phyloP scores from a whole-genome alignment of 2,329 filamentous ascomycete genomes.

The Helminthosporium solani region DNA sequence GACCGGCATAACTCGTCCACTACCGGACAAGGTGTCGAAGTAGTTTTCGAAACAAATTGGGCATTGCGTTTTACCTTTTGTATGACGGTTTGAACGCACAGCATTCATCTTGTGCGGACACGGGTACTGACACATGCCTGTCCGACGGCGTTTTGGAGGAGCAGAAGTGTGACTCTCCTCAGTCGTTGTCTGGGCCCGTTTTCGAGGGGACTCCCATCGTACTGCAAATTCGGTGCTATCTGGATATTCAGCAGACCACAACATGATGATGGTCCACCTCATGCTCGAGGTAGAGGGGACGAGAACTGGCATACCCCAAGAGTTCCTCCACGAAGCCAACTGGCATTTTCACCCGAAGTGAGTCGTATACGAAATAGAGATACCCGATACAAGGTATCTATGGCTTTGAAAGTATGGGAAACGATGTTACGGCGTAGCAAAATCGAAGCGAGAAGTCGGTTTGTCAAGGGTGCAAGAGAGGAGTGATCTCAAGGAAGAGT shows the following conservation, averaged over 20 bases:
- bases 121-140: not conserved
- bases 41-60: slow-evolving; percentile 17
- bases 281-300: not conserved
- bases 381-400: too few species aligned
- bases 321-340: not conserved
- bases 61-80: slow-evolving; percentile 7
- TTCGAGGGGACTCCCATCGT: slow-evolving; percentile 1
- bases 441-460: too few species aligned
- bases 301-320: not conserved
- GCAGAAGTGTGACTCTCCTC: not conserved
- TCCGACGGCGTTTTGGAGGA: not conserved
- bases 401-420: too few species aligned
- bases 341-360: not conserved
- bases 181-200: not conserved
- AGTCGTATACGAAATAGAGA: too few species aligned
- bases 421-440: too few species aligned
- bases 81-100: slow-evolving; percentile 8
- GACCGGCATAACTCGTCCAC: slow-evolving; percentile 10
- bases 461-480: too few species aligned
- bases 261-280: not conserved
- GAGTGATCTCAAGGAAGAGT: too few species aligned
- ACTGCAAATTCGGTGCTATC: not conserved
- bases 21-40: slow-evolving; percentile 7
- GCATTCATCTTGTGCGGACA: slow-evolving; percentile 14
- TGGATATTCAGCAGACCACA: not conserved